A percentile compares a stretch with the other conserved stretches of the same genome.
These are phyloP conservation scores for Ceratocystis eucalypticola DNA, from an alignment of 2,329 filamentous ascomycete genomes.

Conservation along the genomic window DNA sequence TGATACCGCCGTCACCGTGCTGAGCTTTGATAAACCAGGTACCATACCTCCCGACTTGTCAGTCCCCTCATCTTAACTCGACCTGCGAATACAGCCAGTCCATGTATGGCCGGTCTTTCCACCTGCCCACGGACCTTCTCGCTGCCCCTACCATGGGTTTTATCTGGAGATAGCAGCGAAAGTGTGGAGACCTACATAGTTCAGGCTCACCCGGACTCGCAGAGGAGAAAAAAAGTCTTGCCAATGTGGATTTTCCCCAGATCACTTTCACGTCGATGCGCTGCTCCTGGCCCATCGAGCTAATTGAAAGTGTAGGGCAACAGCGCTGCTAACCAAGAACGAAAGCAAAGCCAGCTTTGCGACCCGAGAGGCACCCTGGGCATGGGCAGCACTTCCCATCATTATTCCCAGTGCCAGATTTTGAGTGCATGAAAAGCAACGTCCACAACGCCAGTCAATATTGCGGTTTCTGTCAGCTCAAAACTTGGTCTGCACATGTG, in stretches of 20 bases:
- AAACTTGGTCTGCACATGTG: neutral
- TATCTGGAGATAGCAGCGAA: neutral
- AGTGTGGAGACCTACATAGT: neutral
- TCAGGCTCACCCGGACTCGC: neutral
- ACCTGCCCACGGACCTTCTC: neutral
- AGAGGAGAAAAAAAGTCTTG: neutral
- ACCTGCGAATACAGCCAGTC: neutral
- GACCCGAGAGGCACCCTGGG: neutral
- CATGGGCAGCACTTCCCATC: neutral
- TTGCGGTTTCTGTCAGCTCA: neutral
- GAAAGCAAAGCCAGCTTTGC: neutral
- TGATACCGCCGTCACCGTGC: neutral
- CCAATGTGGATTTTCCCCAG: constrained; percentile 1
- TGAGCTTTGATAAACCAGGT: neutral
- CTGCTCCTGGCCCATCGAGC: neutral
- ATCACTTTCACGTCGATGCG: neutral
- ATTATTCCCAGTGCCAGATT: neutral
- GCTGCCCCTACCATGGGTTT: neutral
- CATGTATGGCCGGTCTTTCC: neutral
- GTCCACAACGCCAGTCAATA: neutral
- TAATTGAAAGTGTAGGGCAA: neutral
- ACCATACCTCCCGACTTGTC: neutral
- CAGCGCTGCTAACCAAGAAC: neutral
- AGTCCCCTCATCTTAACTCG: neutral
- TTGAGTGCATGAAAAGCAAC: neutral